phyloP scores from a whole-genome alignment of 2,329 filamentous ascomycete species.

The Fusarium sp. region DNA sequence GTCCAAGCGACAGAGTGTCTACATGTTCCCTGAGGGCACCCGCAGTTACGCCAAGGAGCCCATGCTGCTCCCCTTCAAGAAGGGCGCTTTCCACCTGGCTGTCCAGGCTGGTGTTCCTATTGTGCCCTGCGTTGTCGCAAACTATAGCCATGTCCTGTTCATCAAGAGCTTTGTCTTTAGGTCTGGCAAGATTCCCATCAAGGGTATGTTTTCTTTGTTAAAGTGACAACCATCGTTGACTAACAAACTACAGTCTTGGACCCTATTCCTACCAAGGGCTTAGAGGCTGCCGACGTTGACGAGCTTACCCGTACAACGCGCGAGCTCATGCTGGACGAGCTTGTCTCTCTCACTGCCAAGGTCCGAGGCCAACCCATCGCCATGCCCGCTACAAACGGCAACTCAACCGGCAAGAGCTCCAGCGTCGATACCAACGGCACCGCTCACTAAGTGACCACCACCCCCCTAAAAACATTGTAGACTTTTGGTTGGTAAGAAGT shows the following conservation, averaged over 20 bases:
- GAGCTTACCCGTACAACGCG: conserved; percentile 75
- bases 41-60: conserved; percentile 88
- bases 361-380: conserved; percentile 57
- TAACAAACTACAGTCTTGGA: conserved; percentile 71
- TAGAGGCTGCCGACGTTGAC: conserved; percentile 83
- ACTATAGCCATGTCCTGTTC: conserved; percentile 80
- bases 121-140: conserved; percentile 84
- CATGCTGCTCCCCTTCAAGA: conserved; percentile 93
- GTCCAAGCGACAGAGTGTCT: conserved; percentile 78
- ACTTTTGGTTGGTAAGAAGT: neutral
- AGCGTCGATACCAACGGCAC: conserved; percentile 57
- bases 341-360: conserved; percentile 66
- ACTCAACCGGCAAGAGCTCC: conserved; percentile 46
- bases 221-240: neutral
- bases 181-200: conserved; percentile 78
- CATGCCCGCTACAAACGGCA: conserved; percentile 43
- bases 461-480: conserved; percentile 1
- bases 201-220: conserved; percentile 64
- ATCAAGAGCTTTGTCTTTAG: conserved; percentile 74
- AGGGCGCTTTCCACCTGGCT: conserved; percentile 96
- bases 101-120: conserved; percentile 94
- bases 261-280: conserved; percentile 80
- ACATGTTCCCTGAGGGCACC: conserved; percentile 93
- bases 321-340: conserved; percentile 80
- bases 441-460: conserved; percentile 48